Conservation (phyloP, 1,284 basidiomycete genomes). For the Tremellales sp. region DNA sequence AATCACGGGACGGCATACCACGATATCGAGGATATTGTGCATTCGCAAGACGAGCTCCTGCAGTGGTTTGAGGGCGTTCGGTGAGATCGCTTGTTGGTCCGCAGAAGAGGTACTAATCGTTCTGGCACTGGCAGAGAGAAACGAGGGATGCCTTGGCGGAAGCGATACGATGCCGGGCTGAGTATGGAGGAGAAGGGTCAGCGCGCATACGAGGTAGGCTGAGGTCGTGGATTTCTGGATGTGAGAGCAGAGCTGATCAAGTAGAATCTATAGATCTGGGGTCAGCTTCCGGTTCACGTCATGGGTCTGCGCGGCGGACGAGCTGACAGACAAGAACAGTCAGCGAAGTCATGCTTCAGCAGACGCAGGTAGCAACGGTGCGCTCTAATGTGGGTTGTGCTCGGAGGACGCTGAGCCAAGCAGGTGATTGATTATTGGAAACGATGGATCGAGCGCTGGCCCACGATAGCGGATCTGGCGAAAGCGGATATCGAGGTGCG, state of each 20-base stretch:
- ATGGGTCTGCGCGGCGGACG: not conserved
- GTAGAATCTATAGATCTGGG: slow-evolving; percentile 26
- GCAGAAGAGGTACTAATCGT: not conserved
- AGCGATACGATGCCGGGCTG: slow-evolving; percentile 29
- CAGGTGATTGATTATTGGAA: slow-evolving; percentile 78
- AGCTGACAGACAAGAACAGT: slow-evolving; percentile 58
- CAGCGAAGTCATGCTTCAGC: slow-evolving; percentile 95
- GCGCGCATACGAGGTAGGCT: slow-evolving; percentile 47
- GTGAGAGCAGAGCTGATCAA: not conserved
- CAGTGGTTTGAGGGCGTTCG: slow-evolving; percentile 45
- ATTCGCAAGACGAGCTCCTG: slow-evolving; percentile 31
- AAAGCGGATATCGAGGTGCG: slow-evolving; percentile 65
- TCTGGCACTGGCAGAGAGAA: slow-evolving; percentile 27
- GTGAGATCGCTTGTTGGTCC: slow-evolving; percentile 19
- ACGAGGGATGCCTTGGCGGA: slow-evolving; percentile 49
- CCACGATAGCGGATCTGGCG: slow-evolving; percentile 75
- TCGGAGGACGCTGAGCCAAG: not conserved
- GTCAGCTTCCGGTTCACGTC: slow-evolving; percentile 9
- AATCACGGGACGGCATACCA: slow-evolving; percentile 36
- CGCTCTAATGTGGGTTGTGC: not conserved
- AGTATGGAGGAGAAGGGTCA: slow-evolving; percentile 42
- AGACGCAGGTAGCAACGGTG: slow-evolving; percentile 77
- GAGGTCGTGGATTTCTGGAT: not conserved
- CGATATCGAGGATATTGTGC: slow-evolving; percentile 15
- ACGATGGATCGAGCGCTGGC: slow-evolving; percentile 78